These are phyloP conservation scores for Chlamydomonas incerta DNA, from an alignment of 139 green algal species.

Conservation along the genomic window DNA sequence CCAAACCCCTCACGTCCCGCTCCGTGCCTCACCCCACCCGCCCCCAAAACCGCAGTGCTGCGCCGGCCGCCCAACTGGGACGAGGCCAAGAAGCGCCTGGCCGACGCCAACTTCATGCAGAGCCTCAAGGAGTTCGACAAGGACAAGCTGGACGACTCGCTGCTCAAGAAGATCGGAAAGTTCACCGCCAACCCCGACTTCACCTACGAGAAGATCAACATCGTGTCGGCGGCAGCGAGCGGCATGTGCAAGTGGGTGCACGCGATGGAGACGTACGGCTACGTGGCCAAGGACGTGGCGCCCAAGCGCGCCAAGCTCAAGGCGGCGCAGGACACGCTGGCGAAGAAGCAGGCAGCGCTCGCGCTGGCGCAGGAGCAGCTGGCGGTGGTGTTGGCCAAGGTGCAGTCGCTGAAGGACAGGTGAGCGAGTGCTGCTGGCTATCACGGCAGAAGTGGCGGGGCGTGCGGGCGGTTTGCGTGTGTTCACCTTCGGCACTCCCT, in stretches of 20 bases:
- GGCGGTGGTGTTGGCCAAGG: slow-evolving; percentile 82
- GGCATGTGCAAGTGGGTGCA: slow-evolving; percentile 89
- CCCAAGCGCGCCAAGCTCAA: slow-evolving; percentile 91
- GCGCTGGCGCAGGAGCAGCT: slow-evolving; percentile 73
- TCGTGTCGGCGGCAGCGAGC: slow-evolving; percentile 71
- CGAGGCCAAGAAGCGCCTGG: slow-evolving; percentile 83
- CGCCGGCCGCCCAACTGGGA: slow-evolving; percentile 85
- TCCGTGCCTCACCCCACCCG: no score
- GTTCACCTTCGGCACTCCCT: no score
- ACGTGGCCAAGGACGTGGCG: slow-evolving; percentile 84
- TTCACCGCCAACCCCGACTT: slow-evolving; percentile 80
- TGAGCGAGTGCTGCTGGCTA: no score
- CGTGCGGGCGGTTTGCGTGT: no score
- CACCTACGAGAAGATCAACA: slow-evolving; percentile 74
- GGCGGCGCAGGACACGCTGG: slow-evolving; percentile 70
- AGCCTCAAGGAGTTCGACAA: slow-evolving; percentile 88
- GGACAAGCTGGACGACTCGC: slow-evolving; percentile 79
- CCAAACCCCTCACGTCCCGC: no score
- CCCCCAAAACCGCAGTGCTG: slow-evolving; percentile 74
- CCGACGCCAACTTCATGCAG: slow-evolving; percentile 83
- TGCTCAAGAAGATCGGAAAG: slow-evolving; percentile 89
- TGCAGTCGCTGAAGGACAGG: slow-evolving; percentile 81
- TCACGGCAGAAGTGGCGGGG: no score
- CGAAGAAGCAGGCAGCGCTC: slow-evolving; percentile 77
- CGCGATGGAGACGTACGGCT: slow-evolving; percentile 88